Percentiles rank a stretch among this genome's conserved stretches.
phyloP scores from a whole-genome alignment of 1,139 yeast species.

The Candida frijolesensis region DNA sequence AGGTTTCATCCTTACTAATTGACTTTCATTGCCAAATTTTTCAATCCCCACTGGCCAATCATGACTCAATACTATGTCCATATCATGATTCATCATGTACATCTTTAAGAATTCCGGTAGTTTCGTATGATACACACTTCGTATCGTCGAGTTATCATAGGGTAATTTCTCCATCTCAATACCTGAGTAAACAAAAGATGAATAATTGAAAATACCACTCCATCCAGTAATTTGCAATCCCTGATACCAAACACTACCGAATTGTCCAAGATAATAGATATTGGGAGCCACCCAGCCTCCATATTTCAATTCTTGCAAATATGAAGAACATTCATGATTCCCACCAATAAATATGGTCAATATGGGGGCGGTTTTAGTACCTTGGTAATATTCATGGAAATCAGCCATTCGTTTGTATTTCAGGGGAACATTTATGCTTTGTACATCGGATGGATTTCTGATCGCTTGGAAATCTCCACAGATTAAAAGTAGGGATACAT shows the following conservation, averaged over 20 bases:
- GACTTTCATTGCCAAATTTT: constrained; percentile 56
- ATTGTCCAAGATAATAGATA: constrained; percentile 84
- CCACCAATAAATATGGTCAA: constrained; percentile 90
- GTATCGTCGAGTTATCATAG: constrained; percentile 42
- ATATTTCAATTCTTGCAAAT: constrained; percentile 67
- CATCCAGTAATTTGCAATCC: constrained; percentile 80
- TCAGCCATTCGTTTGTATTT: constrained; percentile 70
- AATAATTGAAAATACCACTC: constrained; percentile 77
- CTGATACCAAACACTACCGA: constrained; percentile 70
- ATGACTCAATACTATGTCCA: constrained; percentile 70
- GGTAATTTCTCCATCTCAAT: constrained; percentile 50
- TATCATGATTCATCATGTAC: constrained; percentile 29
- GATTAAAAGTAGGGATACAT: constrained; percentile 68
- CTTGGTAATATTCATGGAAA: constrained; percentile 71
- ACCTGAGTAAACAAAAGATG: constrained; percentile 27
- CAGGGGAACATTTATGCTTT: constrained; percentile 63
- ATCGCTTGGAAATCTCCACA: constrained; percentile 89
- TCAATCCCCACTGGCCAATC: constrained; percentile 95
- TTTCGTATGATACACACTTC: constrained; percentile 76
- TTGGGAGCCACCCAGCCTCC: constrained; percentile 97
- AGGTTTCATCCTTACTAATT: constrained; percentile 60
- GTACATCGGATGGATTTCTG: constrained; percentile 62
- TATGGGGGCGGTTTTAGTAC: constrained; percentile 65
- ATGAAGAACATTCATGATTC: constrained; percentile 88
- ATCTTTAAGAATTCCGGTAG: constrained; percentile 64